These are phyloP conservation scores for Leptographium wingfieldii DNA, from an alignment of 2,329 filamentous ascomycete genomes.

Conservation along the genomic window DNA sequence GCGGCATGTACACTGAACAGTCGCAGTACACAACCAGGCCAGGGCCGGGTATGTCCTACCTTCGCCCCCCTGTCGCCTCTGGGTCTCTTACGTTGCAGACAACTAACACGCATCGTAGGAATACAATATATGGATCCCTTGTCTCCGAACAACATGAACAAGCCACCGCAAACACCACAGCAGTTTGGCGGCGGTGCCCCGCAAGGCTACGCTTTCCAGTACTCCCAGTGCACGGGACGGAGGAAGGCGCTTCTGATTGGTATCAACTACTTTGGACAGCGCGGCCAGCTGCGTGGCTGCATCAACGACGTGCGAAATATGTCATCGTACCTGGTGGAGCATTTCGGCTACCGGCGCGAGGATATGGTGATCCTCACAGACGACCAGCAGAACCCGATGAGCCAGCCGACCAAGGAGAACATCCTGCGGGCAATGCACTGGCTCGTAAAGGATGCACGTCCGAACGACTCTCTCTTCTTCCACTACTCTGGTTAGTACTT, in stretches of 20 bases:
- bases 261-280: constrained; percentile 86
- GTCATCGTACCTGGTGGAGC: constrained; percentile 77
- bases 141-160: constrained; percentile 20
- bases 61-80: background rate
- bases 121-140: constrained; percentile 36
- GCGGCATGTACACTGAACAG: background rate
- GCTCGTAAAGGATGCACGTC: constrained; percentile 84
- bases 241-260: constrained; percentile 85
- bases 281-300: constrained; percentile 79
- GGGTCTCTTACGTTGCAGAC: background rate
- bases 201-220: constrained; percentile 70
- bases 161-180: constrained; percentile 54
- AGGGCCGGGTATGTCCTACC: background rate
- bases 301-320: constrained; percentile 98
- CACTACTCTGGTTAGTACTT: constrained; percentile 70
- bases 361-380: constrained; percentile 97
- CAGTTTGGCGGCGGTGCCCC: constrained; percentile 72
- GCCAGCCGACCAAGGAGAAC: constrained; percentile 90
- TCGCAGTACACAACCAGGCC: constrained; percentile 25
- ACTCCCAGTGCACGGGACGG: constrained; percentile 79
- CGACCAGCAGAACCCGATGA: constrained; percentile 95
- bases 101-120: constrained; percentile 26
- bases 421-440: constrained; percentile 95
- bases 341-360: constrained; percentile 85
- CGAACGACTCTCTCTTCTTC: constrained; percentile 94